Evolutionary conservation across 345 rosid genomes (phyloP), one percentile per base, ranked within the genome.

Genomic region (Dimocarpus longan): DNA sequence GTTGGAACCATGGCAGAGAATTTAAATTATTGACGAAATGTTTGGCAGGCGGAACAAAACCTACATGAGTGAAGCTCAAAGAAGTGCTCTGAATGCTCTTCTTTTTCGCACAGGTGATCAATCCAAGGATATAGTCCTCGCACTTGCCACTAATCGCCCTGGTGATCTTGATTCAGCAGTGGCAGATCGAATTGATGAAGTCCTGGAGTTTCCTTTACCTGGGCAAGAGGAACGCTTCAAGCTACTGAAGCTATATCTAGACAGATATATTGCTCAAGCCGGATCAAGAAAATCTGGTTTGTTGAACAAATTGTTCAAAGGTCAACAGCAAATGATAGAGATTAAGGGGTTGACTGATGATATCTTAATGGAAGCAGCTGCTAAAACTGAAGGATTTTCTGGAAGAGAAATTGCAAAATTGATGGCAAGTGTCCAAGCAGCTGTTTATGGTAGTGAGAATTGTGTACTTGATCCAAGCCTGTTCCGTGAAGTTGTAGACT

Each of bases 161-260:
- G 97, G 98, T 70, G 99, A 94, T 86, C 97, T 96, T 50, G 98
- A 96, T 85, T 91, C 97, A 71, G 99, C 98, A 50, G 94, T 94
- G 71, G 87, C 97, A 54, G 97, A 96, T 78, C 93, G 98, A 63
- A 88, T 96, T 3, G 99, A 96, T 75, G 98, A 95, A 85, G 91
- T 90, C 72, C 90, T 96, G 10, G 99, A 92, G 78, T 96, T 96
- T 74, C 98, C 97, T 39, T 85, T 92, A 52, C 99, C 98, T 4
- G 91, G 94, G 76, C 86, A 90, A 79, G 94, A 87, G 65, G 99
- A 96, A 78, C 94, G 97, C 39, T 89, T 91, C 82, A 88, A 96
- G 91, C 90, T 96, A 80, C 85, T 94, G 60, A 91, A 91, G 81
- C 97, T 94, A 43, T 96, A 94, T 76, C 87, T 96, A 57, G 95